Base-by-base conservation (phyloP, 2,329 filamentous ascomycete genomes). In the Cytospora schulzeri region DNA sequence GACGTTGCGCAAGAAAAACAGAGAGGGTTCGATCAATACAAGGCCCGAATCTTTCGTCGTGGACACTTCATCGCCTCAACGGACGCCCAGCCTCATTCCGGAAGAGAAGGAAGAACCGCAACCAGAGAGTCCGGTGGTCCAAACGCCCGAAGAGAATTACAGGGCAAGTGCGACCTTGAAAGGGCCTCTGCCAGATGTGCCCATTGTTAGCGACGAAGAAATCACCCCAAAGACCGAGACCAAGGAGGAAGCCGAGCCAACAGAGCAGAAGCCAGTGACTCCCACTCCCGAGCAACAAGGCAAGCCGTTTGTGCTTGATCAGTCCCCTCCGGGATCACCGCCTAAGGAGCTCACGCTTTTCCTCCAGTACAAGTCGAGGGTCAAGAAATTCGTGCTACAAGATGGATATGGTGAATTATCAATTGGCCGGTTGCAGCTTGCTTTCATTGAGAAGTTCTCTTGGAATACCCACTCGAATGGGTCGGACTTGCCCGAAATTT, bases 401-500 rank as follows among this genome's bases (percentile, higher is more conserved):
- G 93, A 96, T 74, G 94, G 94, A 1, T 89, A 89, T 69, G 88
- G 89, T 35, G 92, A 94, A 67, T 82, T 99, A 14, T 94, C 92
- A 3, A 89, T 97, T 65, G 93, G 93, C 1, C 87, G 93, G 28
- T 78, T 99, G 64, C 94, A 99, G 75, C 84, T 99, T 31, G 94
- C 95, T 0, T 99, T 99, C 71, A 99, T 99, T 70, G 95, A 99
- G 70, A 99, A 97, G 75, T 99, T 99, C 74, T 95, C 94, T 0
- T 99, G 96, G 93, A 98, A 97, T 71, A 97, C 94, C 0, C 93
- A 98, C 71, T 90, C 92, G 66, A 96, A 97, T 71, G 95, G 95
- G 9, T 87, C 88, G 17, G 95, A 99, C 74, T 79, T 99, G 54
- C 95, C 95, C 0, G 95, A 99, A 71, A 98, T 99, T 19, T 97